Evolutionary conservation across 129 eudicot genomes (phyloP).

Genomic region (Logfia minima): DNA sequence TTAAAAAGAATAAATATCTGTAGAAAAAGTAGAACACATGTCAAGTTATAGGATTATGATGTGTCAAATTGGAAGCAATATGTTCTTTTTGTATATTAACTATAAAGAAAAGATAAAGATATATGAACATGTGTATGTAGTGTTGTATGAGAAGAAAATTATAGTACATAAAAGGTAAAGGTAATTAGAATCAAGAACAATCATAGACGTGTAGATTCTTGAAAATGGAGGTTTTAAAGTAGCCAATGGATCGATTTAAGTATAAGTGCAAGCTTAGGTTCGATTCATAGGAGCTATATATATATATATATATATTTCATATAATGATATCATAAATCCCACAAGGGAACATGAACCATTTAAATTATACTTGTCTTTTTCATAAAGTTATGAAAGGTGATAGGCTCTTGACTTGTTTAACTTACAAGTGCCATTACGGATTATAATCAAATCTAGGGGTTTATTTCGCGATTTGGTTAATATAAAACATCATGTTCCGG

Average conservation of each 20-base stretch:
- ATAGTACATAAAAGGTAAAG: neutral
- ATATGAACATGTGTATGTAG: neutral
- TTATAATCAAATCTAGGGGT: neutral
- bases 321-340: neutral
- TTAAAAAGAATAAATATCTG: no score
- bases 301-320: neutral
- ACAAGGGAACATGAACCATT: slow-evolving; percentile 1
- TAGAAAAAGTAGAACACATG: no score
- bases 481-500: no score
- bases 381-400: slow-evolving; percentile 6
- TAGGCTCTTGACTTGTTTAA: slow-evolving; percentile 4
- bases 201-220: slow-evolving; percentile 1
- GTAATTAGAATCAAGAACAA: neutral
- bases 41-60: no score
- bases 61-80: no score
- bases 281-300: slow-evolving; percentile 6
- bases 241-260: slow-evolving; percentile 14
- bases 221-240: slow-evolving; percentile 10
- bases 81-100: no score
- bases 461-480: neutral
- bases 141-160: neutral
- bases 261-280: slow-evolving; percentile 12
- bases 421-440: neutral
- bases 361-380: neutral
- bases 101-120: neutral